phyloP scores from a whole-genome alignment of 306 rosid genomes.

The Abrus precatorius region DNA sequence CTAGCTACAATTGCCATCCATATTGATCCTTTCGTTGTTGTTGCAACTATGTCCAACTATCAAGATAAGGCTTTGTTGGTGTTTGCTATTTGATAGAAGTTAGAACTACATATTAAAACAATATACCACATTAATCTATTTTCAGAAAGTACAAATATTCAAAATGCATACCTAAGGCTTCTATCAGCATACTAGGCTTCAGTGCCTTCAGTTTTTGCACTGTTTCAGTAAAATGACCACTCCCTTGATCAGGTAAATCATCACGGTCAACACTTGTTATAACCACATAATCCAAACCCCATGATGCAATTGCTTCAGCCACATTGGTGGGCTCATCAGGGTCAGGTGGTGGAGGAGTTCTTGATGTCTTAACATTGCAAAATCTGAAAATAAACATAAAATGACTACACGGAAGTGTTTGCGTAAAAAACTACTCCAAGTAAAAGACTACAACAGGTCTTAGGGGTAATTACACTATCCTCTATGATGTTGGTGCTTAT shows the following conservation, averaged over 20 bases:
- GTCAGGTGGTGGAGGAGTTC: slow-evolving; percentile 96
- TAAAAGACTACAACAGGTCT: background rate
- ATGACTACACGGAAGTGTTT: slow-evolving; percentile 23
- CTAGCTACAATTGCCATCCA: slow-evolving; percentile 30
- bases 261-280: slow-evolving; percentile 99
- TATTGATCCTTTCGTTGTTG: too few species aligned
- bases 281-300: slow-evolving; percentile 99
- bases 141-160: slow-evolving; percentile 26
- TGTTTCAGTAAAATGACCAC: slow-evolving; percentile 95
- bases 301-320: slow-evolving; percentile 97
- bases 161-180: slow-evolving; percentile 79
- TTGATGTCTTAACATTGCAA: slow-evolving; percentile 97
- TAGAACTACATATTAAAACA: background rate
- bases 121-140: slow-evolving; percentile 28
- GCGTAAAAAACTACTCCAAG: background rate
- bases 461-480: background rate
- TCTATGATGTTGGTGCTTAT: background rate
- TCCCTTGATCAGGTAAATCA: slow-evolving; percentile 96
- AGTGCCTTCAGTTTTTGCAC: slow-evolving; percentile 85
- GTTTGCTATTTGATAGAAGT: slow-evolving; percentile 35
- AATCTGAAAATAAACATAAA: slow-evolving; percentile 64
- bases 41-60: background rate
- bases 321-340: slow-evolving; percentile 95
- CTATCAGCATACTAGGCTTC: slow-evolving; percentile 93
- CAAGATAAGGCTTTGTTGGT: background rate